Percentiles rank a stretch among this genome's conserved stretches.
Evolutionary conservation across 805 yeast genomes (phyloP).

Genomic region (Nakazawaea peltata): DNA sequence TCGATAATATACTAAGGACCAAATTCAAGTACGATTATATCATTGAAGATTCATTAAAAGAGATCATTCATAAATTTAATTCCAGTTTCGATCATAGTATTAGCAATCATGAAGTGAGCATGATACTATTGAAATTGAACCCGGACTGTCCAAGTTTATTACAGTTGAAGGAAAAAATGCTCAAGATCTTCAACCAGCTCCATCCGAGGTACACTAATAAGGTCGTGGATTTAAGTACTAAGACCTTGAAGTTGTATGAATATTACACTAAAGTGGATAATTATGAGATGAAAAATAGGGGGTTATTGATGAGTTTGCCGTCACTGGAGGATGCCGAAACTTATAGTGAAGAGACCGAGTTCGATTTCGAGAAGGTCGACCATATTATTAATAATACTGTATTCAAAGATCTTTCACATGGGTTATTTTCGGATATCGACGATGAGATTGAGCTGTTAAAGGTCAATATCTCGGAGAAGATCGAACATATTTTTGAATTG

Average conservation of each 20-base stretch:
- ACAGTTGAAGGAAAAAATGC: constrained; percentile 5
- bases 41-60: constrained; percentile 5
- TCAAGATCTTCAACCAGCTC: constrained; percentile 8
- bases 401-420: constrained; percentile 19
- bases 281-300: constrained; percentile 4
- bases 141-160: constrained; percentile 1
- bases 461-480: constrained; percentile 14
- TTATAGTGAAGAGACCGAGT: constrained; percentile 8
- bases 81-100: constrained; percentile 6
- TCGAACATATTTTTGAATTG: constrained; percentile 16
- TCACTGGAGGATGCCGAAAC: constrained; percentile 14
- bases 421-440: constrained; percentile 17
- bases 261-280: constrained; percentile 15
- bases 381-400: constrained; percentile 20
- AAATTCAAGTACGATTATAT: constrained; percentile 8
- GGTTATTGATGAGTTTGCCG: constrained; percentile 18
- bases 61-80: constrained; percentile 3
- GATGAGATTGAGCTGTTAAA: constrained; percentile 21
- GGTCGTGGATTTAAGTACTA: constrained; percentile 15
- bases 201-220: constrained; percentile 19
- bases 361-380: constrained; percentile 14
- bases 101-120: constrained; percentile 4
- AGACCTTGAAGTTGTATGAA: constrained; percentile 17
- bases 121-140: constrained; percentile 7
- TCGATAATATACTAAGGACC: constrained; percentile 6